phyloP scores from a whole-genome alignment of 192 early-diverging fungal genomes.

The Gonapodya sp. region DNA sequence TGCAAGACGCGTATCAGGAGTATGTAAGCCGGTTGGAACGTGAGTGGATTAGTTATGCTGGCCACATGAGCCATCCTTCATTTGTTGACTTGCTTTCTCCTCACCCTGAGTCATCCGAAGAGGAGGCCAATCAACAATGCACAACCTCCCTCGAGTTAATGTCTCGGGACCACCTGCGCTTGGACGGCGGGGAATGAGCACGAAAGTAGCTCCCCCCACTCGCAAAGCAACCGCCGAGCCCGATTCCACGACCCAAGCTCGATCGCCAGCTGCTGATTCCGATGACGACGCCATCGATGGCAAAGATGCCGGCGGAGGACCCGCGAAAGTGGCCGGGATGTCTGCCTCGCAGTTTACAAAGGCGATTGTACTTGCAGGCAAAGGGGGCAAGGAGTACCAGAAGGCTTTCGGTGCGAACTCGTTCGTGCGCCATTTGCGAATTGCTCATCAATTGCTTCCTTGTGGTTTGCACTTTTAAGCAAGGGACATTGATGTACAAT shows the following conservation, averaged over 20 bases:
- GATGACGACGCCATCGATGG: background rate
- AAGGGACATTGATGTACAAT: constrained; percentile 52
- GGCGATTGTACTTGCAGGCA: background rate
- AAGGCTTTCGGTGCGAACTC: background rate
- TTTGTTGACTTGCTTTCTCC: too few relatives aligned
- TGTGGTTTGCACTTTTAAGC: constrained; percentile 25
- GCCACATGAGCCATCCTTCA: constrained; percentile 14
- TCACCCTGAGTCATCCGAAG: background rate
- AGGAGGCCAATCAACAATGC: background rate
- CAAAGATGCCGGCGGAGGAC: background rate
- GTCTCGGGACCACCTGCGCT: background rate
- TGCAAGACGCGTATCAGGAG: constrained; percentile 56
- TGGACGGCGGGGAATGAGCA: background rate
- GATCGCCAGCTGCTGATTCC: background rate
- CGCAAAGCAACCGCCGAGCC: background rate
- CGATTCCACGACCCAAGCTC: background rate
- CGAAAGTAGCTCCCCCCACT: background rate
- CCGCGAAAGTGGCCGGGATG: background rate
- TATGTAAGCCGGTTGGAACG: constrained; percentile 21
- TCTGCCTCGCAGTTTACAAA: background rate
- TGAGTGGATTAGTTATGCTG: constrained; percentile 14
- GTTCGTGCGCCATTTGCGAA: too few relatives aligned
- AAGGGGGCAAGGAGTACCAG: background rate
- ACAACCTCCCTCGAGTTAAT: too few relatives aligned
- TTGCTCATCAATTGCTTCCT: too few relatives aligned